Evolutionary conservation across 2,329 filamentous ascomycete species (phyloP), one percentile per base, ranked within the genome.

Genomic region (Phaeosphaeria sp.): DNA sequence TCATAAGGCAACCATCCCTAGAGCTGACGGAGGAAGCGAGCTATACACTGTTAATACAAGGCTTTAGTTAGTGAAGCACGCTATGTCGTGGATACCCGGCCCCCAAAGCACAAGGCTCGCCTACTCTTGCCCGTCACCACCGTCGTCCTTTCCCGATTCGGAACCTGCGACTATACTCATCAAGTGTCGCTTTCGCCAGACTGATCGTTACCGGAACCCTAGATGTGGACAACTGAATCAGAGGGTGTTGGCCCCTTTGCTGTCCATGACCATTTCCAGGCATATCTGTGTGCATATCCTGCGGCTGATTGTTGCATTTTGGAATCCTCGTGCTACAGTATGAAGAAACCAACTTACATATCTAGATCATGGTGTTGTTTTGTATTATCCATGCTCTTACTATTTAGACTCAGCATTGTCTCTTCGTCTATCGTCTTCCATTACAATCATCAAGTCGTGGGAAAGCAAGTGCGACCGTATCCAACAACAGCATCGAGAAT

Each of bases 161-260:
- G 30, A 6, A 13, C 15, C 15, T 36, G 30, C 30, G 30, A 36
- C 30, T 36, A 13, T 36, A 36, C 30, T 36, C 6, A 7, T 13
- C 30, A 36, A 36, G 30, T 36, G 30, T 7, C 30, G 5, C 11
- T 36, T 13, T 43, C n/a, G 40, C 40, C 40, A 21, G n/a, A 43
- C 20, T 43, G 17, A n/a, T 52, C 53, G 52, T 22, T 57, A 40
- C 53, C 52, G 56, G 65, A 66, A 64, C 68, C 63, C 64, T 61
- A 59, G 51, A 33, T 51, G 58, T 53, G 56, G 61, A 25, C 61
- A 46, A 59, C 62, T 66, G 57, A 66, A 52, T 68, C 60, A 70
- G 20, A 72, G 68, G 63, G 49, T 66, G 45, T 55, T 46, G 42
- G 56, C 48, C 53, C 49, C 56, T 58, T 39, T 61, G 48, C 68